Conservation (phyloP, 2,329 filamentous ascomycete genomes). For the Calonectria naviculata region DNA sequence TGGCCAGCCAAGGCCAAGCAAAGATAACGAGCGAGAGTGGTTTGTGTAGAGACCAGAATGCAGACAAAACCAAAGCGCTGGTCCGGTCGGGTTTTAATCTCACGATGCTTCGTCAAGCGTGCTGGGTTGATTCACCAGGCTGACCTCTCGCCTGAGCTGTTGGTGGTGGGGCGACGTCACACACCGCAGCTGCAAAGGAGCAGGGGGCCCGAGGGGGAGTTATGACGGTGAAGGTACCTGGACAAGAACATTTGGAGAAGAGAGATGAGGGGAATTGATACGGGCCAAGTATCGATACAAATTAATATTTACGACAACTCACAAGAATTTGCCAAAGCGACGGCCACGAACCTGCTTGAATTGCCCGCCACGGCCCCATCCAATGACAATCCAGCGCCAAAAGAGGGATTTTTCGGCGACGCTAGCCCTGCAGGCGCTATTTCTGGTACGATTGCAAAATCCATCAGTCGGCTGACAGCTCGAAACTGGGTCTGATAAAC, state of each 20-base stretch:
- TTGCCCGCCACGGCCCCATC: background rate
- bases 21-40: background rate
- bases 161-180: background rate
- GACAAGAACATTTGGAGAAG: background rate
- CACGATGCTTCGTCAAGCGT: background rate
- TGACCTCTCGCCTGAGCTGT: background rate
- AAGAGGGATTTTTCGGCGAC: background rate
- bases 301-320: background rate
- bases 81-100: background rate
- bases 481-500: background rate
- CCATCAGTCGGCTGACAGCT: background rate
- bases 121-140: background rate
- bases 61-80: background rate
- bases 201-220: background rate
- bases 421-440: background rate
- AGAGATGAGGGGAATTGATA: background rate
- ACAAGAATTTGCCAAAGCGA: background rate
- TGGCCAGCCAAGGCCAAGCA: background rate
- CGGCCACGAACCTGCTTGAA: background rate
- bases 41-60: background rate
- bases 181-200: background rate
- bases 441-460: constrained; percentile 3
- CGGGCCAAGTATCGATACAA: background rate
- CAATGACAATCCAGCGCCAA: background rate
- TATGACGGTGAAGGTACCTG: background rate